Conservation (phyloP, 2,329 filamentous ascomycete species). For the Hortaea werneckii region DNA sequence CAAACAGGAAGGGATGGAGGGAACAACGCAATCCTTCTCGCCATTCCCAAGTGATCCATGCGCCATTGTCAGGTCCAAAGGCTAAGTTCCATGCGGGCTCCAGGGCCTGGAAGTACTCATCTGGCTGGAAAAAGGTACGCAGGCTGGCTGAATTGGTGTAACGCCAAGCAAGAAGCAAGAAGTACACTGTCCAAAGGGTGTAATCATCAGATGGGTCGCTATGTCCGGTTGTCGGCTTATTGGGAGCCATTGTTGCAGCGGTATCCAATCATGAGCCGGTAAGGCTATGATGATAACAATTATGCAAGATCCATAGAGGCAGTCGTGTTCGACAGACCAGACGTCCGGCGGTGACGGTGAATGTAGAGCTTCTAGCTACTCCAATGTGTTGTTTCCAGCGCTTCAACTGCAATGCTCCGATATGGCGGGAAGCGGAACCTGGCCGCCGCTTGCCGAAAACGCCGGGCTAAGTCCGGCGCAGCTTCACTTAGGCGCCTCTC, state of each 20-base stretch:
- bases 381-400: no score
- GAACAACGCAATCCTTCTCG: conserved; percentile 76
- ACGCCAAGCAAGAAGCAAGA: conserved; percentile 53
- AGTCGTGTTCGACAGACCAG: no score
- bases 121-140: conserved; percentile 91
- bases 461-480: neutral
- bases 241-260: no score
- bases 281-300: no score
- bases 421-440: no score
- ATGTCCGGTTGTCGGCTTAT: no score
- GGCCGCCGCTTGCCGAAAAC: neutral
- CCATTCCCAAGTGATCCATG: conserved; percentile 99
- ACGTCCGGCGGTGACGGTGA: no score
- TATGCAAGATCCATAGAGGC: no score
- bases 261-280: no score
- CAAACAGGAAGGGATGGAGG: conserved; percentile 81
- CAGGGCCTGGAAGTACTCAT: conserved; percentile 92
- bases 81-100: conserved; percentile 88
- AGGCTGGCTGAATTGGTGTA: conserved; percentile 69
- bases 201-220: no score
- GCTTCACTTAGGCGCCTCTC: neutral
- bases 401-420: no score
- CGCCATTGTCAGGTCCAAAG: conserved; percentile 65
- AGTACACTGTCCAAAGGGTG: neutral
- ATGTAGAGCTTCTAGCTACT: no score